Base-by-base conservation (phyloP, 164 flowering plant genomes). In the Stephania cephalantha region DNA sequence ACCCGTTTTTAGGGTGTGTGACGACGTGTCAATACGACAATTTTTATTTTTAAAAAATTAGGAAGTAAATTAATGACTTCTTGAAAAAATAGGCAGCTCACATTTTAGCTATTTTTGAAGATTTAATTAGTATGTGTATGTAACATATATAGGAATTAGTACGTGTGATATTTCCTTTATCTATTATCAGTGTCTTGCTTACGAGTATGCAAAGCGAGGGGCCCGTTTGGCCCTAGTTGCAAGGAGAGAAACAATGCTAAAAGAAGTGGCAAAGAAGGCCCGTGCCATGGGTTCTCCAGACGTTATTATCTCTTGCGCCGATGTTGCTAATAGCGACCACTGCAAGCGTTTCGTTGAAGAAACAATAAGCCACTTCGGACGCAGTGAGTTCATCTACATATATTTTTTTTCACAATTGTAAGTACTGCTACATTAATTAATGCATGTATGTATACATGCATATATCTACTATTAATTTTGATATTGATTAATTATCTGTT, bases 171-270 rank as follows among this genome's bases (percentile, higher is more conserved):
- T 35, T 35, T 35, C 4, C 4, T 46, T 7, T 71, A 35, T 17
- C 18, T 1, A 7, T 18, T 13, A 46, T 35, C 75, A 87, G 91
- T 78, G 86, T 69, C 31, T 89, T 15, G 91, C 91, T 0, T 90
- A 91, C 50, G 87, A 89, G 79, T 90, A 91, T 66, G 92, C 91
- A 0, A 87, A 77, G 74, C 84, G 82, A 73, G 86, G 89, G 46
- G 91, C 94, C 10, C 63, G 78, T 8, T 55, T 91, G 44, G 89
- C 75, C 25, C 87, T 91, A 0, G 85, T 79, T 22, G 97, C 88
- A 0, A 82, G 90, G 75, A 85, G 91, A 70, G 87, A 85, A 78
- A 78, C 83, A 0, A 76, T 78, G 11, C 90, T 91, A 0, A 46
- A 30, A 35, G 74, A 79, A 72, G 92, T 91, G 0, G 87, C 85